Evolutionary conservation across 176 grass and related monocot genomes (phyloP), one percentile per base, ranked within the genome.

Genomic region (Lolium perenne): DNA sequence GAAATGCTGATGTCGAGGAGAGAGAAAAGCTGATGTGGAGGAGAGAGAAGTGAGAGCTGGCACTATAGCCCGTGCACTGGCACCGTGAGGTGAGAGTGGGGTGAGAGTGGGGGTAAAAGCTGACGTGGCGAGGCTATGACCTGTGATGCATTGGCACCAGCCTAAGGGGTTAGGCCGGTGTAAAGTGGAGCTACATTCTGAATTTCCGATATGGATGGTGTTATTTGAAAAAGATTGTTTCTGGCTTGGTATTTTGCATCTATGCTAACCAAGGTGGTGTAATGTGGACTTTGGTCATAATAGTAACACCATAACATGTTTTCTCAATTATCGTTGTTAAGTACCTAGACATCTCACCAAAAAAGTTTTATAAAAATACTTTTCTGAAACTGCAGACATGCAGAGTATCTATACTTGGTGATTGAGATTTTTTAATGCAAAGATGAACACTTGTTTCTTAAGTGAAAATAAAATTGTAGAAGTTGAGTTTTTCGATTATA

Each of bases 391-490:
- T 62, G 59, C 9, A 62, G 58, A 5, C 21, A 61, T 23, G 2
- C 47, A 25, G 21, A 62, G 9, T 25, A 62, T 25, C 26, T 66
- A 35, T 10, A 21, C 56, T 59, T 21, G 9, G 21, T 59, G 56
- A 21, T 21, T n/a, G 20, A 21, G 20, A 59, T 21, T 10, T 57
- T 57, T 57, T 21, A 21, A 59, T 10, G 9, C 10, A 71, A 45
- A 70, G 8, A 71, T 25, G 38, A 43, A 65, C 26, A 45, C 15
- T n/a, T 9, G 12, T 46, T 46, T 80, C 48, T 58, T 25, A 22
- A 67, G 20, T 15, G 22, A 79, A 58, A 86, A 71, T 79, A 9
- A 46, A 67, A 80, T 69, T 65, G 20, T 67, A 68, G 23, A 85
- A 79, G 38, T n/a, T n/a, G 5, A 64, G 2, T 18, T 71, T 18